Evolutionary conservation across 345 rosid genomes (phyloP), one percentile per base, ranked within the genome.

Genomic region (Salix dunnii): DNA sequence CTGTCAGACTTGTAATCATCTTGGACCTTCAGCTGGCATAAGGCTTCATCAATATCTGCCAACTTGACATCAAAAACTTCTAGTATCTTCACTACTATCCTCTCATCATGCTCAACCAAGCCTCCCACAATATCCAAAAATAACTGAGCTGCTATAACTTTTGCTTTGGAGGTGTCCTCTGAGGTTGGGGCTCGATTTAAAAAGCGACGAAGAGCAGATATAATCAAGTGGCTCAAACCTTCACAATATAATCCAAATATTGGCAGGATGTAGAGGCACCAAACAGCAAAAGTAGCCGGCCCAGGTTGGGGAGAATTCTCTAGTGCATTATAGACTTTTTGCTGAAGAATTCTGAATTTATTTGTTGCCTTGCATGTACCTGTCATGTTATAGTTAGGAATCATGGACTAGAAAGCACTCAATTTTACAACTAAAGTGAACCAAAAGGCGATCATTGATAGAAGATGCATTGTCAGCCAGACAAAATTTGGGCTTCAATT

Each of bases 211-310:
- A 96, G 87, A 72, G 93, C 85, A 21, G 99, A 96, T 75, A 91
- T 53, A 4, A 96, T 80, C 90, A 96, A 84, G 83, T 96, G 99
- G 84, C 97, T 89, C 82, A 96, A 93, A 7, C 99, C 99, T 76
- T 96, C 98, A 27, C 82, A 77, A 68, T 93, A 71, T 0, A 76
- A 25, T 25, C 90, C 98, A 83, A 93, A 92, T 42, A 91, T 61
- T 43, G 97, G 99, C 58, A 96, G 90, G n/a, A 85, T 74, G 77
- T 79, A 83, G 40, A 96, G 90, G 79, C 99, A 93, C 33, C 79
- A 84, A 75, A 84, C 72, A 71, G 90, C 76, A 78, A 90, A 93
- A 72, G 91, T 88, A 65, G 92, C 85, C 0, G 98, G 88, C 13
- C 92, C 99, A 72, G 97, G 95, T 65, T 77, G 82, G 17, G 98